phyloP scores from a whole-genome alignment of 2,329 filamentous ascomycete species.

The Penicillium janthinellum region DNA sequence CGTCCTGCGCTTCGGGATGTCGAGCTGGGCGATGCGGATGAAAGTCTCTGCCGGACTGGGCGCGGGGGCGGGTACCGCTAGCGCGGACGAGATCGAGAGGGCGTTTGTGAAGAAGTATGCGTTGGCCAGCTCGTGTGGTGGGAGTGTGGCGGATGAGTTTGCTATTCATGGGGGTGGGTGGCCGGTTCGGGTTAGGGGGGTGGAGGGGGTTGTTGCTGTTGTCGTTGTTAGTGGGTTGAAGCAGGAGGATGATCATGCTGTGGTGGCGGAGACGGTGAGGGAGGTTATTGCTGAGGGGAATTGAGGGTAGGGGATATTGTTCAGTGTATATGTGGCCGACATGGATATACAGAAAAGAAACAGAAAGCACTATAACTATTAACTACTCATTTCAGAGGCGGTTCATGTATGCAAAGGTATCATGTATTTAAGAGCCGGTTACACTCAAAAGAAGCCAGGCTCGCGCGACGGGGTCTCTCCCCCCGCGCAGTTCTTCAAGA shows the following conservation, averaged over 20 bases:
- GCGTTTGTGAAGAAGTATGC: conserved; percentile 67
- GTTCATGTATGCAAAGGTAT: conserved; percentile 23
- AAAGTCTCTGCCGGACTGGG: conserved; percentile 53
- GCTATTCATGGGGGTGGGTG: conserved; percentile 78
- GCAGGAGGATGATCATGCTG: conserved; percentile 75
- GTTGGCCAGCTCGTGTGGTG: conserved; percentile 55
- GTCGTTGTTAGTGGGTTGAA: conserved; percentile 75
- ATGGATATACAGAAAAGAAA: background rate
- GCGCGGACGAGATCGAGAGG: conserved; percentile 58
- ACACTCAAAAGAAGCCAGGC: conserved; percentile 7
- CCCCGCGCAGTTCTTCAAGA: conserved; percentile 16
- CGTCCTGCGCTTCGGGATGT: conserved; percentile 69
- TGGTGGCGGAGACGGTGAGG: conserved; percentile 70
- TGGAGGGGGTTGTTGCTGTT: conserved; percentile 74
- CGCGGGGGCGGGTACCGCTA: too few relatives aligned
- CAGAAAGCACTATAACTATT: background rate
- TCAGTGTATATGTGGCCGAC: background rate
- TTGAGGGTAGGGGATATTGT: background rate
- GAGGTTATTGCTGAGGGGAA: conserved; percentile 45
- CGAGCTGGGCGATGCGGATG: conserved; percentile 70
- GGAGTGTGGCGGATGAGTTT: conserved; percentile 57
- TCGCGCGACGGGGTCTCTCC: conserved; percentile 14
- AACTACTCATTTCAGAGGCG: background rate
- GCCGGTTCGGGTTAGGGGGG: conserved; percentile 69
- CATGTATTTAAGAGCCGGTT: conserved; percentile 24